Conservation (phyloP, 202 grass and related monocot species). For the Panicum hallii region DNA sequence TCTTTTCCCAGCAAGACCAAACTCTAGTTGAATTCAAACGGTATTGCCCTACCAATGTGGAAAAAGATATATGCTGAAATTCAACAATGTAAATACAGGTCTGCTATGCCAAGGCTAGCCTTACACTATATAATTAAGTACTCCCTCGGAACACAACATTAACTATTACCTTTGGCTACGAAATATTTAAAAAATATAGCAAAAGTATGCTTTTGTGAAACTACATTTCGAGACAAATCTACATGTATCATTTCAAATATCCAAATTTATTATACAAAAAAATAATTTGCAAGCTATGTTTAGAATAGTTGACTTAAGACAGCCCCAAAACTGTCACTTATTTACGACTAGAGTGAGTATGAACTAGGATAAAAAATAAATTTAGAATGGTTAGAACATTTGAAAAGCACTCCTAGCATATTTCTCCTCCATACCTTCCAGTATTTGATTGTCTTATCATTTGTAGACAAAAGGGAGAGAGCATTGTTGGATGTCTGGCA, state of each 20-base stretch:
- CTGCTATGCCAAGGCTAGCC: slow-evolving; percentile 7
- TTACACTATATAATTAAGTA: slow-evolving; percentile 16
- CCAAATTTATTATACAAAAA: background rate
- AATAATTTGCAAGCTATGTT: background rate
- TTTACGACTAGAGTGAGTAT: background rate
- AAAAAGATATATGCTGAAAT: slow-evolving; percentile 11
- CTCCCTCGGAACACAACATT: background rate
- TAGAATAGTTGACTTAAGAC: background rate
- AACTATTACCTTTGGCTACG: background rate
- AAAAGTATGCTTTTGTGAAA: background rate
- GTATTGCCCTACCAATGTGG: background rate
- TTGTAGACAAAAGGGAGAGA: slow-evolving; percentile 86
- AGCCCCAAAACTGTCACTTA: background rate
- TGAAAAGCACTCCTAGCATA: slow-evolving; percentile 13
- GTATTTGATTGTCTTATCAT: slow-evolving; percentile 96
- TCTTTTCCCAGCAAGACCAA: background rate
- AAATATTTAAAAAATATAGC: background rate
- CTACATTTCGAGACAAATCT: background rate
- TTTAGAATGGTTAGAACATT: background rate
- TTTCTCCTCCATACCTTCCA: slow-evolving; percentile 76
- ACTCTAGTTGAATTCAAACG: background rate
- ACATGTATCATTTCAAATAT: background rate
- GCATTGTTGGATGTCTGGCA: slow-evolving; percentile 75
- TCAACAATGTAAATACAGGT: slow-evolving; percentile 16
- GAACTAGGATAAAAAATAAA: slow-evolving; percentile 30